Evolutionary conservation across 345 rosid genomes (phyloP), one percentile per base, ranked within the genome.

Genomic region (Camelina neglecta): DNA sequence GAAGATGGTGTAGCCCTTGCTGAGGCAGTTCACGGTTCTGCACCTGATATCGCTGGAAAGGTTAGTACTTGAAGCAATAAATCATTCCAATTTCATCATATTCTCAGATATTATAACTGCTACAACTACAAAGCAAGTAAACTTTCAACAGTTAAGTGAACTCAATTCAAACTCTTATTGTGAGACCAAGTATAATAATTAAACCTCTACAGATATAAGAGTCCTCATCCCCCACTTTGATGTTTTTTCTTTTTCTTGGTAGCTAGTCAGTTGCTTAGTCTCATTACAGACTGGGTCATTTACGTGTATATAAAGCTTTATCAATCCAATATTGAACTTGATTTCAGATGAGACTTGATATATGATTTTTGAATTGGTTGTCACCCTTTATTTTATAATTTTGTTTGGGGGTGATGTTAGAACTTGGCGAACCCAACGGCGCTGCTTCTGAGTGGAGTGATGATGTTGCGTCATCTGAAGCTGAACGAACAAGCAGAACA

Each of bases 11-110:
- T 93, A 55, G 98, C 98, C 21, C 96, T 96, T 62, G 99, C 99
- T 59, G 99, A 96, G 87, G 99, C 99, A 69, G 99, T 96, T 8
- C 99, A 96, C 72, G 99, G 99, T 64, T 96, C 99, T 63, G 99
- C 99, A 36, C 99, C 99, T 79, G 98, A 96, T 83, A 96, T 96
- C 65, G 97, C 99, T 42, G 99, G 99, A 72, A 96, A 91, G 89
- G 97, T 96, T 81, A 60, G 89, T 79, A 76, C 72, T 62, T 48
- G 0, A 31, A 61, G 6, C 54, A 74, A 6, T 39, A 23, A 20
- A 44, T 64, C 56, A 31, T 45, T 64, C n/a, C 18, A 20, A 2
- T 18, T n/a, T 24, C 41, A 13, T 20, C 41, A 47, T 26, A 47
- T 64, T 12, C 11, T 21, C 10, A 39, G 50, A 61, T 41, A 39